Conservation (phyloP, 2,329 filamentous ascomycete species). For the Epichloe brachyelytri region DNA sequence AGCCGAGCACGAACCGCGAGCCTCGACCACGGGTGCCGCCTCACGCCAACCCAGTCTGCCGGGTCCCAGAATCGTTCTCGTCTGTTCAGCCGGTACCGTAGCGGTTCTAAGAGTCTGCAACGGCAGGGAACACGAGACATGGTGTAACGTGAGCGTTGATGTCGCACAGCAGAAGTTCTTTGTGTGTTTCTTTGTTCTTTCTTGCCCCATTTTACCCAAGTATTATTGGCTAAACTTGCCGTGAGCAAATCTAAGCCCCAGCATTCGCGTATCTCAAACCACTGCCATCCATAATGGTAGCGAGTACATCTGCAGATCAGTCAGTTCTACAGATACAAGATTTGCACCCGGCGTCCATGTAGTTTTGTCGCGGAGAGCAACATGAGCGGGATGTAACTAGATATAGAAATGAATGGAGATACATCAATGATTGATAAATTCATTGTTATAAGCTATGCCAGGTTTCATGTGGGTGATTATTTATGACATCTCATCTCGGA, state of each 20-base stretch:
- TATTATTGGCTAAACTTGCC: neutral
- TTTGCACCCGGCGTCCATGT: neutral
- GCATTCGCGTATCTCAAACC: neutral
- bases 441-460: no score
- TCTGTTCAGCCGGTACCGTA: slow-evolving; percentile 17
- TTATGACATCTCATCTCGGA: no score
- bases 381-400: neutral
- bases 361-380: neutral
- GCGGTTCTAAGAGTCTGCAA: slow-evolving; percentile 16
- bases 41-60: slow-evolving; percentile 12
- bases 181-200: neutral
- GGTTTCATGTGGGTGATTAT: no score
- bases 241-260: neutral
- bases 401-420: neutral
- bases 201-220: neutral
- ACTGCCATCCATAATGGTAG: neutral
- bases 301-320: neutral
- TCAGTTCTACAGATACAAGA: neutral
- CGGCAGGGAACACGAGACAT: slow-evolving; percentile 1
- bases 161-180: neutral
- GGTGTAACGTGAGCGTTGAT: neutral
- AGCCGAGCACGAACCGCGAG: slow-evolving; percentile 13
- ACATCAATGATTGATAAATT: no score
- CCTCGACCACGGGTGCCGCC: slow-evolving; percentile 15
- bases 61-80: slow-evolving; percentile 16